A percentile compares a stretch with the other conserved stretches of the same genome.
Evolutionary conservation across 2,329 filamentous ascomycete genomes (phyloP).

Genomic region (Talaromyces atroroseus): DNA sequence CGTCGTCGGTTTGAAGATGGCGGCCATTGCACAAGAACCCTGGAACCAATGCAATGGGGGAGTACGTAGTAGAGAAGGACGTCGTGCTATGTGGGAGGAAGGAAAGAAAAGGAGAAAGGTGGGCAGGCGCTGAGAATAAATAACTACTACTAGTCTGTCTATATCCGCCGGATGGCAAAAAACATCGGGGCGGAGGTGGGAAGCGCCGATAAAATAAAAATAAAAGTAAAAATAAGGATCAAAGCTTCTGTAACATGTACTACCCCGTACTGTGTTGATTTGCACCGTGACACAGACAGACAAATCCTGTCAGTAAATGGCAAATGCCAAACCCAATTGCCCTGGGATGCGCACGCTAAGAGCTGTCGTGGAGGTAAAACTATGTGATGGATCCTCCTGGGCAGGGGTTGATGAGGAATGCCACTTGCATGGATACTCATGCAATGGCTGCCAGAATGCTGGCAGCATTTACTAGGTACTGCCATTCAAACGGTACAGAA

Average conservation of each 20-base stretch:
- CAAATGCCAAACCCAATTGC: too few species aligned
- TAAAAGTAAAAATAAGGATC: background rate
- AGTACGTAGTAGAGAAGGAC: background rate
- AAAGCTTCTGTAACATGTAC: too few species aligned
- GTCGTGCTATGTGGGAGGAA: background rate
- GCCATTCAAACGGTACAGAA: too few species aligned
- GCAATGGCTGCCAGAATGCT: too few species aligned
- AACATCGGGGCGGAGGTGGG: constrained; percentile 2
- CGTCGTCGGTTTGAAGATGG: constrained; percentile 26
- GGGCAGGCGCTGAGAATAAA: constrained; percentile 5
- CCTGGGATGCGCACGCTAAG: too few species aligned
- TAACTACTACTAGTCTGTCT: background rate
- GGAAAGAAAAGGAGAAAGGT: background rate
- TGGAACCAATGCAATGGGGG: background rate
- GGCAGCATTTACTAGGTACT: too few species aligned
- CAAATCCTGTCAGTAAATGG: too few species aligned
- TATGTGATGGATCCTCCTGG: too few species aligned
- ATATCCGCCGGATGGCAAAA: constrained; percentile 10
- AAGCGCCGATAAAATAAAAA: background rate
- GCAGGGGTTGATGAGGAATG: too few species aligned
- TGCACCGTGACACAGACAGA: background rate
- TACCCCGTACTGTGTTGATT: too few species aligned
- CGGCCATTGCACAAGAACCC: constrained; percentile 1
- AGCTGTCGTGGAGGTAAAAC: too few species aligned
- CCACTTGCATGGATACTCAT: too few species aligned